phyloP scores from a whole-genome alignment of 768 basidiomycete genomes.

The Paxillus rubicundulus region DNA sequence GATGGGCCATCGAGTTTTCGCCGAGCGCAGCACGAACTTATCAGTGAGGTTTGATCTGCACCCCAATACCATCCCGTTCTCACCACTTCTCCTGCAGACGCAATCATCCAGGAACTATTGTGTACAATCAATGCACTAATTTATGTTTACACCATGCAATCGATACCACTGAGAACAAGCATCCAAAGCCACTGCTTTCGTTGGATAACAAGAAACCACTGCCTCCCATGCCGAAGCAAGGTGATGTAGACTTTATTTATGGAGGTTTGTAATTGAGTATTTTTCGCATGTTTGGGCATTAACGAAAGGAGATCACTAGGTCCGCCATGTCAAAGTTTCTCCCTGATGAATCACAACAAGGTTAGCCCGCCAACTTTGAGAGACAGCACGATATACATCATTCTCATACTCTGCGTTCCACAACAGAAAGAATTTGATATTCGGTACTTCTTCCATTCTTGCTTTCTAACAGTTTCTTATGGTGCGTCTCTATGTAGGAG shows the following conservation, averaged over 20 bases:
- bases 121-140: conserved; percentile 68
- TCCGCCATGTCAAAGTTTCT: conserved; percentile 76
- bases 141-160: conserved; percentile 58
- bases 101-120: conserved; percentile 59
- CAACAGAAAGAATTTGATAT: conserved; percentile 57
- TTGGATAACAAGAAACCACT: conserved; percentile 39
- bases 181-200: conserved; percentile 39
- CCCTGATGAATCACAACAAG: conserved; percentile 58
- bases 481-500: conserved; percentile 37
- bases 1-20: conserved; percentile 67
- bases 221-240: conserved; percentile 52
- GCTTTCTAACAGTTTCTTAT: neutral
- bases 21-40: conserved; percentile 65
- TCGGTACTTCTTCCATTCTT: conserved; percentile 36
- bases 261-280: conserved; percentile 48
- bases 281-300: neutral
- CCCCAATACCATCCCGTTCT: neutral
- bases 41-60: conserved; percentile 37
- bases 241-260: conserved; percentile 68
- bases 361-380: conserved; percentile 32
- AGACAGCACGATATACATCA: neutral
- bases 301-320: conserved; percentile 37
- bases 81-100: conserved; percentile 35
- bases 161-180: conserved; percentile 41
- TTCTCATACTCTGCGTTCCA: conserved; percentile 1